A percentile compares a stretch with the other conserved stretches of the same genome.
Conservation (phyloP, 1,139 yeast species). For the Candida labiduridarum region DNA sequence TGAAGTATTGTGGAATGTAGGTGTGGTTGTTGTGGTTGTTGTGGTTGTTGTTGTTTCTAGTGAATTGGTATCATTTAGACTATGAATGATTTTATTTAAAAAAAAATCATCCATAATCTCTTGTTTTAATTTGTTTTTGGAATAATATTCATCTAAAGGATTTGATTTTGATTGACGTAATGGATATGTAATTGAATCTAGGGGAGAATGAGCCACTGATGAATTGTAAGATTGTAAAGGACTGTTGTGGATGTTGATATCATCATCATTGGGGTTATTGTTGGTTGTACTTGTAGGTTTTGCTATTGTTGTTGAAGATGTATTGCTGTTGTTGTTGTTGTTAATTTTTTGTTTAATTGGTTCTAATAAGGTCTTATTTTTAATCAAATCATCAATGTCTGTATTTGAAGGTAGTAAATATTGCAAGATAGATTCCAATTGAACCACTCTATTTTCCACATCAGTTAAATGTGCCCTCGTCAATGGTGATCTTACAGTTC, state of each 20-base stretch:
- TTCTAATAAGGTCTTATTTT: constrained; percentile 25
- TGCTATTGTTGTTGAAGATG: constrained; percentile 2
- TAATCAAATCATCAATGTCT: constrained; percentile 28
- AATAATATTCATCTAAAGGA: constrained; percentile 9
- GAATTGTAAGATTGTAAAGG: constrained; percentile 4
- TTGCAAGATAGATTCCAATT: constrained; percentile 55
- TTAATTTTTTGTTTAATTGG: constrained; percentile 14
- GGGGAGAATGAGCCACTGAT: constrained; percentile 12
- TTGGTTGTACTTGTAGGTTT: constrained; percentile 8
- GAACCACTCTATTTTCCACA: constrained; percentile 66
- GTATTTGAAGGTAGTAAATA: constrained; percentile 33
- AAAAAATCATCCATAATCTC: constrained; percentile 45
- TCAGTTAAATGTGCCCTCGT: constrained; percentile 80
- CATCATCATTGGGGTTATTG: not conserved
- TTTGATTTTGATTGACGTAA: constrained; percentile 15
- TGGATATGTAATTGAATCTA: constrained; percentile 9
- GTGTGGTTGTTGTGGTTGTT: too few species aligned
- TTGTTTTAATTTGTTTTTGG: constrained; percentile 36
- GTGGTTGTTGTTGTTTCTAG: too few species aligned
- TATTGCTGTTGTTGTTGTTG: not conserved
- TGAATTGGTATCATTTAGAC: constrained; percentile 3
- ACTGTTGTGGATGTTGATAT: constrained; percentile 1
- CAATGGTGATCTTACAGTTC: constrained; percentile 75
- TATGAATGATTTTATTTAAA: constrained; percentile 37
- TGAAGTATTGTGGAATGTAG: constrained; percentile 16